Percentiles rank a stretch among this genome's conserved stretches.
Conservation (phyloP, 192 early-diverging fungal genomes). For the Backusella circina region DNA sequence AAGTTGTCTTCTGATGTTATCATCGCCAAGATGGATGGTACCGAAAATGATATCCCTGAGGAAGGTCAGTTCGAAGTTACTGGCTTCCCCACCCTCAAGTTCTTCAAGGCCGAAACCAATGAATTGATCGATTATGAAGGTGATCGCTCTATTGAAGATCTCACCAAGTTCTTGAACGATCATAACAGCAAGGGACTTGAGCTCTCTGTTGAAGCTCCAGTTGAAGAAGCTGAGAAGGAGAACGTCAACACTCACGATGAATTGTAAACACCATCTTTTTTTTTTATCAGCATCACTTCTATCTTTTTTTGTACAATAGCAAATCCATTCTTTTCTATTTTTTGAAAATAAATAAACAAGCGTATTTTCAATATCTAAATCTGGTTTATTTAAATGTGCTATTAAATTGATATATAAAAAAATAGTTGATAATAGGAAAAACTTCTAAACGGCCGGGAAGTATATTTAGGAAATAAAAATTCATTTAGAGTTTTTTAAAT, state of each 20-base stretch:
- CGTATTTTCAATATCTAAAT: neutral
- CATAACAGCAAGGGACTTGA: slow-evolving; percentile 54
- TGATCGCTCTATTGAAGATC: slow-evolving; percentile 72
- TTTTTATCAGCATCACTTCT: neutral
- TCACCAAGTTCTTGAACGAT: slow-evolving; percentile 76
- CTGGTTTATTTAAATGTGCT: neutral
- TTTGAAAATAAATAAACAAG: slow-evolving; percentile 4
- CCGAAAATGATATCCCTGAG: slow-evolving; percentile 89
- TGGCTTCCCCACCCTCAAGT: slow-evolving; percentile 95
- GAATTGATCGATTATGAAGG: slow-evolving; percentile 81
- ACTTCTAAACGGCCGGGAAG: neutral
- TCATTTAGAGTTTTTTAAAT: neutral
- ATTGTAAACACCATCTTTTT: slow-evolving; percentile 7
- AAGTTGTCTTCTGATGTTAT: slow-evolving; percentile 42
- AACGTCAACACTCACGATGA: slow-evolving; percentile 10
- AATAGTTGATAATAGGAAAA: neutral
- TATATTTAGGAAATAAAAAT: neutral
- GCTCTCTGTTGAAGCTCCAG: slow-evolving; percentile 11
- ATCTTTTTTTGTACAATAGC: neutral
- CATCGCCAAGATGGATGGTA: slow-evolving; percentile 93
- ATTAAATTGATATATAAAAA: neutral
- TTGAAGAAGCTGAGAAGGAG: neutral
- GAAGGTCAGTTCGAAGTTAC: slow-evolving; percentile 62
- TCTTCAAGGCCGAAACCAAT: slow-evolving; percentile 83
- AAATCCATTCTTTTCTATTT: neutral